phyloP scores from a whole-genome alignment of 768 basidiomycete genomes.

The Coprinellus aureogranulatus region DNA sequence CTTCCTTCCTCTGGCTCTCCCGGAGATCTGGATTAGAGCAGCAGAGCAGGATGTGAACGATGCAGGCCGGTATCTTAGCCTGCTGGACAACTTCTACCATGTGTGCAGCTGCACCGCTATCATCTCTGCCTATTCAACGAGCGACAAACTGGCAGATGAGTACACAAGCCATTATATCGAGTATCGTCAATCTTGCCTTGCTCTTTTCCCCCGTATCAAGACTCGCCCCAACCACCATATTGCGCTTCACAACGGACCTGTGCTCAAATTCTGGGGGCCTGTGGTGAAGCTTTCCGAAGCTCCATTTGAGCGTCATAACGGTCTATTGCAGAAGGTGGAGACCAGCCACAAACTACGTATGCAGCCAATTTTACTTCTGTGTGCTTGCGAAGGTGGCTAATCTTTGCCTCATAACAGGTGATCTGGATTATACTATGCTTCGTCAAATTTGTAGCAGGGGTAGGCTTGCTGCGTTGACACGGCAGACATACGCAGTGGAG shows the following conservation, averaged over 20 bases:
- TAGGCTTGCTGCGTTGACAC: too few species aligned
- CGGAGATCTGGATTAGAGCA: conserved; percentile 16
- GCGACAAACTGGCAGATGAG: conserved; percentile 5
- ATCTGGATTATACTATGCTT: conserved; percentile 22
- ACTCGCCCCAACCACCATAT: conserved; percentile 24
- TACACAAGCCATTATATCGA: conserved; percentile 18
- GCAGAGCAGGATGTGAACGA: not conserved
- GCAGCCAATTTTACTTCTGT: not conserved
- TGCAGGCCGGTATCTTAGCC: too few species aligned
- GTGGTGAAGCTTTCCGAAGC: not conserved
- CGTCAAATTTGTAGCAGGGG: conserved; percentile 16
- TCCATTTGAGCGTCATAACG: conserved; percentile 3
- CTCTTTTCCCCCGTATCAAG: conserved; percentile 15
- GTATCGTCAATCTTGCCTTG: conserved; percentile 13
- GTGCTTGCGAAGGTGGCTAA: not conserved
- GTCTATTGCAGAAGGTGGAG: not conserved
- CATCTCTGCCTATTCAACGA: conserved; percentile 13
- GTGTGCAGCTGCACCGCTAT: conserved; percentile 21
- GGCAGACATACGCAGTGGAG: too few species aligned
- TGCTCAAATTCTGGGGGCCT: conserved; percentile 7
- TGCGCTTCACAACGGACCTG: conserved; percentile 18
- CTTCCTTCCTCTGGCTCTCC: conserved; percentile 19
- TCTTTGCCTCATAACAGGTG: conserved; percentile 15
- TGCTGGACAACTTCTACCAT: conserved; percentile 20
- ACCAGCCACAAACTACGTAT: not conserved